phyloP scores from a whole-genome alignment of 441 rosid species.

The Arabidopsis lyrata region DNA sequence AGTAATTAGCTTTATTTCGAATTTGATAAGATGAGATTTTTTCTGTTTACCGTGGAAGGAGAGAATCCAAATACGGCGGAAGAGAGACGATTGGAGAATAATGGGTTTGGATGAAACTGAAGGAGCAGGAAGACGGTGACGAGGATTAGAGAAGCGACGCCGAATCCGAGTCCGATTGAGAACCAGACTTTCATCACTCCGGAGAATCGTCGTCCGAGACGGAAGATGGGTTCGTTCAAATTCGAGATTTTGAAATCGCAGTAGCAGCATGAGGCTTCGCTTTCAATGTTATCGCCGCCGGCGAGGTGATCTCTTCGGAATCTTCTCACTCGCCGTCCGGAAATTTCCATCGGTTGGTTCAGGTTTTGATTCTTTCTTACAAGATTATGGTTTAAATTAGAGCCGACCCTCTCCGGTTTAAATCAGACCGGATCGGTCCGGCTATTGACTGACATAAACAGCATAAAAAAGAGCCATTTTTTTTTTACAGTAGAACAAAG shows the following conservation, averaged over 20 bases:
- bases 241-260: constrained; percentile 67
- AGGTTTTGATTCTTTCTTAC: constrained; percentile 2
- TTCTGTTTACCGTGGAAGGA: constrained; percentile 33
- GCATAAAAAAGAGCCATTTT: too few species aligned
- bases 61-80: constrained; percentile 29
- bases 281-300: background rate
- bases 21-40: constrained; percentile 2
- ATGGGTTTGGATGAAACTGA: constrained; percentile 32
- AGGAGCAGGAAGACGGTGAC: constrained; percentile 51
- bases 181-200: constrained; percentile 66
- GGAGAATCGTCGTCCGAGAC: constrained; percentile 70
- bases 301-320: constrained; percentile 34
- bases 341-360: constrained; percentile 32
- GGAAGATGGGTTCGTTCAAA: constrained; percentile 63
- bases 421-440: background rate
- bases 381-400: background rate
- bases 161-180: constrained; percentile 83
- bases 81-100: constrained; percentile 24
- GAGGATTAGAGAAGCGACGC: constrained; percentile 60
- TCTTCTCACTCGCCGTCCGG: constrained; percentile 58
- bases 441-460: background rate
- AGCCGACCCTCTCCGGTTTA: constrained; percentile 5
- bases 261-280: constrained; percentile 63
- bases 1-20: background rate
- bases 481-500: too few species aligned